Evolutionary conservation across 257 asterid species (phyloP), one percentile per base, ranked within the genome.

Genomic region (Solanum gandarillasii): DNA sequence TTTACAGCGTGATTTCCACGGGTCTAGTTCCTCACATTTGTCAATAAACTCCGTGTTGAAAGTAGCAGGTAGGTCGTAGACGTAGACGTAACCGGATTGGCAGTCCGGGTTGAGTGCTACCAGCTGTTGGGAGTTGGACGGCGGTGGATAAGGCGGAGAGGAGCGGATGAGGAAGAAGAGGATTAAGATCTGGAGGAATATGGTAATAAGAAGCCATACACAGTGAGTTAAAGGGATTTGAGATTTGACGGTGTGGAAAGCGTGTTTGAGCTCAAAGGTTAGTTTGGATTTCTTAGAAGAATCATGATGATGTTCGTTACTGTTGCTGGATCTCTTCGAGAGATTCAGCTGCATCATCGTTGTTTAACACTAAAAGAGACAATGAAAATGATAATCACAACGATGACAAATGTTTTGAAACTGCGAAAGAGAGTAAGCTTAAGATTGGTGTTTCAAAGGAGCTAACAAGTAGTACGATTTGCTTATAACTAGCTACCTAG

Each of bases 1-100:
- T 18, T 90, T 92, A 88, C 94, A 93, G 2, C 90, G 92, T 86
- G 93, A 92, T 35, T 87, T 92, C 93, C 93, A 91, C 3, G 93
- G 93, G 88, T 92, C 86, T 20, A 91, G 23, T 10, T 92, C 94
- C 14, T 90, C 75, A 86, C 94, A 93, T 7, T 91, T 90, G 65
- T 88, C 90, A 23, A 91, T 11, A 3, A 93, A 29, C 58, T 91
- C 93, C 41, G n/a, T 81, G 90, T 94, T 93, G 90, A 93, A 90
- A 18, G 46, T 27, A 12, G 91, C 35, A 1, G 96, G 95, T 12
- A 93, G 92, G 32, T 93, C 91, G 74, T 94, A 93, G 21, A 83
- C 93, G 89, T 92, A 94, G 8, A 94, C 92, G 12, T 86, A 89
- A 6, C 96, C 95, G 41, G 73, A 88, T 48, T 91, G 86, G 88